A percentile compares a stretch with the other conserved stretches of the same genome.
phyloP scores from a whole-genome alignment of 129 eudicot species.

The Centaurea solstitialis region DNA sequence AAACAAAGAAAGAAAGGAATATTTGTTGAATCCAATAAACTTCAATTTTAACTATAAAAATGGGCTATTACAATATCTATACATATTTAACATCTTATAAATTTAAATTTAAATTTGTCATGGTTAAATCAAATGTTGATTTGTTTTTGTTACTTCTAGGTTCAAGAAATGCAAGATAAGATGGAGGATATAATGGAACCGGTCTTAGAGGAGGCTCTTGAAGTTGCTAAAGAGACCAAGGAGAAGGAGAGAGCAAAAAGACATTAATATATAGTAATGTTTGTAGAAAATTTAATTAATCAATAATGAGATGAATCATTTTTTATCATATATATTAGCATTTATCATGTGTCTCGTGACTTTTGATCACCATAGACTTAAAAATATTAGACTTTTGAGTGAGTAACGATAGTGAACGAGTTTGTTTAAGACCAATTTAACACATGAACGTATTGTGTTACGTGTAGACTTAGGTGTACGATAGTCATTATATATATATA shows the following conservation, averaged over 20 bases:
- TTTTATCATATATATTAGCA: not conserved
- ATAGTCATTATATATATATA: too few relatives aligned
- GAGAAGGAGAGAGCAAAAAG: not conserved
- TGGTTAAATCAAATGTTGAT: not conserved
- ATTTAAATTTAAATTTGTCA: not conserved
- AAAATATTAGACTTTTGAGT: not conserved
- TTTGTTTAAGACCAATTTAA: too few relatives aligned
- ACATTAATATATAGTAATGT: not conserved
- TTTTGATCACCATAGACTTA: not conserved
- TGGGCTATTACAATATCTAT: not conserved
- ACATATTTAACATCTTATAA: not conserved
- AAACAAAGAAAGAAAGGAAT: too few relatives aligned
- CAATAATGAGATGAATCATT: not conserved
- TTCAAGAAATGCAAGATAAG: constrained; percentile 40
- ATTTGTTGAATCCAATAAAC: not conserved
- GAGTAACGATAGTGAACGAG: not conserved
- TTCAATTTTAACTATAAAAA: not conserved
- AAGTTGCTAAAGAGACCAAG: constrained; percentile 5
- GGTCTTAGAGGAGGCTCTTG: constrained; percentile 22
- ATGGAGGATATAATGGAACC: constrained; percentile 32
- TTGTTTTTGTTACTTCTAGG: constrained; percentile 12
- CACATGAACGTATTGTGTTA: not conserved
- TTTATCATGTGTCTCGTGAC: not conserved
- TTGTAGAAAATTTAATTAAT: not conserved
- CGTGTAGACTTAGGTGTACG: too few relatives aligned